Percentiles rank a stretch among this genome's conserved stretches.
Evolutionary conservation across 257 asterid genomes (phyloP).

Genomic region (Solanum etuberosum): DNA sequence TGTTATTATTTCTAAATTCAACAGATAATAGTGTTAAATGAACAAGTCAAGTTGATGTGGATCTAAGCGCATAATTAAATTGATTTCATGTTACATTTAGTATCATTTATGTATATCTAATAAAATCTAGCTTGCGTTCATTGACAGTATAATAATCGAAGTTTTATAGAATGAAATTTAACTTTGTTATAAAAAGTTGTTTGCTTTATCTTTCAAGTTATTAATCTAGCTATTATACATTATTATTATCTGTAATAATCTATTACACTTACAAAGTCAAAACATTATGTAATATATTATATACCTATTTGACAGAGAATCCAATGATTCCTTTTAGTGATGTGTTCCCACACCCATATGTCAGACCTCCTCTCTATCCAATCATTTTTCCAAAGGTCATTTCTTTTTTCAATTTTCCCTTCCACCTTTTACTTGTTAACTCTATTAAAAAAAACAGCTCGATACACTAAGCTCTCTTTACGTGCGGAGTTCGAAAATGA

Average conservation of each 20-base stretch:
- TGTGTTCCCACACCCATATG: background rate
- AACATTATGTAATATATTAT: background rate
- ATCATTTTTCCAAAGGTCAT: background rate
- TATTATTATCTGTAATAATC: too few relatives aligned
- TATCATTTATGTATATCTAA: background rate
- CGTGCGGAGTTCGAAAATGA: fast-evolving
- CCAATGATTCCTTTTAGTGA: background rate
- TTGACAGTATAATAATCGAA: background rate
- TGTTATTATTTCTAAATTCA: background rate
- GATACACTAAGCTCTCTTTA: too few relatives aligned
- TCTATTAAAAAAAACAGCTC: too few relatives aligned
- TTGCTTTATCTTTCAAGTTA: background rate
- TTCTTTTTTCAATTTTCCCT: background rate
- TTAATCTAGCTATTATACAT: background rate
- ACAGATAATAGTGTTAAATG: background rate
- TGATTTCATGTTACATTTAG: background rate
- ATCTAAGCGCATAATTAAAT: background rate
- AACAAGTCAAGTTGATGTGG: background rate
- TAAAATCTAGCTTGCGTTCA: background rate
- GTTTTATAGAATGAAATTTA: background rate
- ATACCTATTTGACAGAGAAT: background rate
- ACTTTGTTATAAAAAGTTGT: background rate
- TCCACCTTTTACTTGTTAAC: too few relatives aligned
- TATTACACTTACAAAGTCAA: background rate
- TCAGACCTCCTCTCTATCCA: background rate